Percentiles rank a stretch among this genome's conserved stretches.
phyloP scores from a whole-genome alignment of 208 protist species.

The Trypanosoma grayi region DNA sequence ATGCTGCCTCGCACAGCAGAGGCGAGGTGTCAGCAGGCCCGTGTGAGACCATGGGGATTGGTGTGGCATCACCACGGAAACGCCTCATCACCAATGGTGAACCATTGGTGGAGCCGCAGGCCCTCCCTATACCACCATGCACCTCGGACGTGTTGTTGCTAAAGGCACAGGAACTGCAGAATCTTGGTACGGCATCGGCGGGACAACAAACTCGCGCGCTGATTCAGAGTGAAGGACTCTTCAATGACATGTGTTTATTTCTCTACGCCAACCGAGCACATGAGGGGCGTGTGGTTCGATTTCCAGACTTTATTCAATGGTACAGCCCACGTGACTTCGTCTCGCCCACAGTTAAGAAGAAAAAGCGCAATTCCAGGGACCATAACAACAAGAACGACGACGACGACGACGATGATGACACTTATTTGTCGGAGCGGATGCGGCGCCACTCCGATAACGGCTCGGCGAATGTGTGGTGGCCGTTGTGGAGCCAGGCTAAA shows the following conservation, averaged over 20 bases:
- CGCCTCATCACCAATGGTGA: slow-evolving; percentile 69
- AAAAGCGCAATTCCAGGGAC: background rate
- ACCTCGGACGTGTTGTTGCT: slow-evolving; percentile 66
- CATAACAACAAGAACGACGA: too few species aligned
- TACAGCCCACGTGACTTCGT: slow-evolving; percentile 84
- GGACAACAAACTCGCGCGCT: slow-evolving; percentile 36
- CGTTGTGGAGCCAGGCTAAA: slow-evolving; percentile 53
- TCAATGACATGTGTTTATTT: slow-evolving; percentile 90
- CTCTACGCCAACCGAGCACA: slow-evolving; percentile 68
- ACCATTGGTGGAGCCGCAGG: slow-evolving; percentile 42
- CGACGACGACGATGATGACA: slow-evolving; percentile 37
- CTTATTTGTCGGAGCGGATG: slow-evolving; percentile 78
- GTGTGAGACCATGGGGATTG: background rate
- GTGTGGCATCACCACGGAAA: slow-evolving; percentile 3
- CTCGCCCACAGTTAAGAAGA: background rate
- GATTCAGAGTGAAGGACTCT: slow-evolving; percentile 59
- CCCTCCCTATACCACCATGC: slow-evolving; percentile 50
- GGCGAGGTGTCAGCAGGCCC: background rate
- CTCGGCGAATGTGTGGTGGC: slow-evolving; percentile 65
- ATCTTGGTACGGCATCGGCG: slow-evolving; percentile 31
- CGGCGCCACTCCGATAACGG: slow-evolving; percentile 19
- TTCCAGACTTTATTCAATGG: slow-evolving; percentile 88
- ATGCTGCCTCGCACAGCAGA: background rate
- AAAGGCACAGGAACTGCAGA: slow-evolving; percentile 44
- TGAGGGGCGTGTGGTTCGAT: slow-evolving; percentile 70